Percentiles rank a stretch among this genome's conserved stretches.
Evolutionary conservation across 2,329 filamentous ascomycete genomes (phyloP).

Genomic region (Trichoderma sp.): DNA sequence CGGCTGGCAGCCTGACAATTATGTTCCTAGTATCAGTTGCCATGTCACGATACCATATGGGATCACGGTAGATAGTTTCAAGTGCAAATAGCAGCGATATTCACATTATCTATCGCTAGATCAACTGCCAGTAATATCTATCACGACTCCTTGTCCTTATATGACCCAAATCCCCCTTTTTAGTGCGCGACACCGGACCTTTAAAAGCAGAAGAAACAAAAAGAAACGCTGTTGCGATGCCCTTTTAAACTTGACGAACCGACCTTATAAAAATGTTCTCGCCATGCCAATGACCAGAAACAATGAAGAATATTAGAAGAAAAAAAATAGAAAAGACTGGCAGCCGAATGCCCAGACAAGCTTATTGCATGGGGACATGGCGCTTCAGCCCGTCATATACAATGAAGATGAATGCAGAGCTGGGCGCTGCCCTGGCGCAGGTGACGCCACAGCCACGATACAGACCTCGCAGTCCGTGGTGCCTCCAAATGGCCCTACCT

Average conservation of each 20-base stretch:
- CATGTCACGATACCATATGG: not conserved
- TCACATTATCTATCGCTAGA: not conserved
- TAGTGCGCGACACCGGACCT: not conserved
- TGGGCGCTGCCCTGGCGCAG: conserved; percentile 81
- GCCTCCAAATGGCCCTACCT: conserved; percentile 71
- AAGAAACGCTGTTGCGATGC: not conserved
- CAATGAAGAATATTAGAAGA: conserved; percentile 23
- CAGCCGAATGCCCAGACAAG: not conserved
- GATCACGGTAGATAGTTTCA: not conserved
- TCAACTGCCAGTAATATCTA: not conserved
- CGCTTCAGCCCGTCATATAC: conserved; percentile 86
- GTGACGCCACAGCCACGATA: conserved; percentile 97
- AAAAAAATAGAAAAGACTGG: not conserved
- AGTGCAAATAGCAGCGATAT: not conserved
- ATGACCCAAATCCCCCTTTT: not conserved
- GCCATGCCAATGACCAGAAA: conserved; percentile 19
- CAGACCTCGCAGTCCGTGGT: conserved; percentile 79
- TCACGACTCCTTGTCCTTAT: conserved; percentile 10
- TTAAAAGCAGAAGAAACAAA: not conserved
- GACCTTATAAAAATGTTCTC: not conserved
- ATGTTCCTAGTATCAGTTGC: no score
- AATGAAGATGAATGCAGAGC: conserved; percentile 97
- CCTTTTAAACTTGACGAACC: not conserved
- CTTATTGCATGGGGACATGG: conserved; percentile 55
- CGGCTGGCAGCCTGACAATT: not conserved